phyloP scores from a whole-genome alignment of 164 flowering plant species.

The Nelumbo lutea region DNA sequence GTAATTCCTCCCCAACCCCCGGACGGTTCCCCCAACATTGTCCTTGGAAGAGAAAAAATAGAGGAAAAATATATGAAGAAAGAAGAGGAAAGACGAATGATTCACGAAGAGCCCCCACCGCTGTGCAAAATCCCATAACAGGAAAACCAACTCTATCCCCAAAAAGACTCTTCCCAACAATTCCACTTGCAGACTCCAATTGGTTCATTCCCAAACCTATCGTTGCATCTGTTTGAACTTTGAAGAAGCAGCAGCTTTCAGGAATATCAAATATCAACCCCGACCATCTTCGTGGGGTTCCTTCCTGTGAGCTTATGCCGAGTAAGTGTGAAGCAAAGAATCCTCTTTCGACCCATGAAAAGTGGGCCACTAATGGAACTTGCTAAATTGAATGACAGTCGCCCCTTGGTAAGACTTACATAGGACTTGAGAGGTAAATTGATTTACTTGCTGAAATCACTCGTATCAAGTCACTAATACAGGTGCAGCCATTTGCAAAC shows the following conservation, averaged over 20 bases:
- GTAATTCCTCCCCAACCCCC: not conserved
- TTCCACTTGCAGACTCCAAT: not conserved
- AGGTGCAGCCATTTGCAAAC: not conserved
- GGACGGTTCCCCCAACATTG: not conserved
- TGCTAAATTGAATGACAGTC: not conserved
- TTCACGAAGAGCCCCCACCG: not conserved
- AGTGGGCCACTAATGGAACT: not conserved
- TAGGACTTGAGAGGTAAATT: not conserved
- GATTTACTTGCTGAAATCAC: too few species aligned
- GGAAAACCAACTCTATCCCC: not conserved
- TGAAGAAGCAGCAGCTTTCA: not conserved
- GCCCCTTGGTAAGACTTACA: not conserved
- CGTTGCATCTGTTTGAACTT: not conserved
- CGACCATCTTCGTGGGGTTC: not conserved
- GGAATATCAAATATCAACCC: not conserved
- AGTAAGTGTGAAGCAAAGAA: not conserved
- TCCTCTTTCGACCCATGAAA: not conserved
- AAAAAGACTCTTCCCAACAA: not conserved
- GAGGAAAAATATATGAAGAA: not conserved
- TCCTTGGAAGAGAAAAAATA: not conserved
- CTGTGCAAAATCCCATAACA: not conserved
- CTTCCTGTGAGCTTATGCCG: not conserved
- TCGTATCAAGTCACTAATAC: not conserved
- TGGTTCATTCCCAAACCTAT: not conserved
- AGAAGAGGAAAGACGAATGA: not conserved